Evolutionary conservation across 2,329 filamentous ascomycete species (phyloP).

Genomic region (Aspergillus ochraceus): DNA sequence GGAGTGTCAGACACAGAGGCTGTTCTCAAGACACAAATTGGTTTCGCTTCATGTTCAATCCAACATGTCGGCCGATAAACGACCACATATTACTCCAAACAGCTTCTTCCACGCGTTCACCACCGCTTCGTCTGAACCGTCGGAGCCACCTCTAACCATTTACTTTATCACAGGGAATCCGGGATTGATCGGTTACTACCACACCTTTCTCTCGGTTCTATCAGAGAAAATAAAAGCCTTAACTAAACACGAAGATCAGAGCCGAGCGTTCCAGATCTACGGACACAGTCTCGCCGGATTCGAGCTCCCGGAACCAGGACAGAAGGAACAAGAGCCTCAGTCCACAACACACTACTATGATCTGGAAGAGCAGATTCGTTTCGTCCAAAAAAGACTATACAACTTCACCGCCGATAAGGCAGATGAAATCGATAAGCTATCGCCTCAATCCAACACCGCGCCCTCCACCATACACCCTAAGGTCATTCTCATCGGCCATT

Average conservation of each 20-base stretch:
- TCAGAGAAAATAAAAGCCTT: slow-evolving; percentile 21
- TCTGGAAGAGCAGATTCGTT: slow-evolving; percentile 53
- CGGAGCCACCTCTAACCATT: slow-evolving; percentile 26
- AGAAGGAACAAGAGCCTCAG: neutral
- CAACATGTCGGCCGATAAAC: slow-evolving; percentile 1
- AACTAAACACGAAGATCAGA: neutral
- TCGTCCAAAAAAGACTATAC: slow-evolving; percentile 46
- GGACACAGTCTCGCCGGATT: slow-evolving; percentile 39
- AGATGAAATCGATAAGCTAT: neutral
- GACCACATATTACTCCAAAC: slow-evolving; percentile 29
- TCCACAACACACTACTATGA: slow-evolving; percentile 26
- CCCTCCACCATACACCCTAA: slow-evolving; percentile 19
- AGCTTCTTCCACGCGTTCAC: slow-evolving; percentile 31
- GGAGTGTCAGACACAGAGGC: too few relatives aligned
- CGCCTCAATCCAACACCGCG: neutral
- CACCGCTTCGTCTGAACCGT: neutral
- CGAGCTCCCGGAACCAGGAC: slow-evolving; percentile 22
- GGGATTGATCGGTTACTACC: slow-evolving; percentile 51
- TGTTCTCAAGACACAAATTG: neutral
- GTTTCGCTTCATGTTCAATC: neutral
- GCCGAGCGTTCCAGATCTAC: slow-evolving; percentile 27
- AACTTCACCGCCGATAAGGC: slow-evolving; percentile 30
- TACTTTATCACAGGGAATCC: slow-evolving; percentile 55
- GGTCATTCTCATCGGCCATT: slow-evolving; percentile 71
- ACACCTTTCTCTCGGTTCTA: slow-evolving; percentile 43